A percentile compares a stretch with the other conserved stretches of the same genome.
Conservation (phyloP, 108 stramenopile genomes). For the Seminavis robusta region DNA sequence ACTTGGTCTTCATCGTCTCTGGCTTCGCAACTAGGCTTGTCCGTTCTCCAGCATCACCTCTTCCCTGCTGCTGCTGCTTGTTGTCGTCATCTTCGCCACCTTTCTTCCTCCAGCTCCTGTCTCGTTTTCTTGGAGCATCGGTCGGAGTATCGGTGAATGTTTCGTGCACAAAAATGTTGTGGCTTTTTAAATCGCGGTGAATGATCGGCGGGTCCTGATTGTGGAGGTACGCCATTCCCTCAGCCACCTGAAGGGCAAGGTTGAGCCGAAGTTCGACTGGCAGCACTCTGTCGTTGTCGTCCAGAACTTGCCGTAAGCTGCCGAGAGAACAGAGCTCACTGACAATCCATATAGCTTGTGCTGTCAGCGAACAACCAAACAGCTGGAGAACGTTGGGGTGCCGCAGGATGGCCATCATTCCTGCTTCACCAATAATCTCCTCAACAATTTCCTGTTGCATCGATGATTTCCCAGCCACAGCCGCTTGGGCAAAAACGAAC, state of each 20-base stretch:
- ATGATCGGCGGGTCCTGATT: slow-evolving; percentile 93
- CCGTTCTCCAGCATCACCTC: slow-evolving; percentile 30
- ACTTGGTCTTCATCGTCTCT: slow-evolving; percentile 55
- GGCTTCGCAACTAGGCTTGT: slow-evolving; percentile 4
- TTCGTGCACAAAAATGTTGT: slow-evolving; percentile 96
- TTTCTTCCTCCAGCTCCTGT: too few species aligned
- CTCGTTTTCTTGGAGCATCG: too few species aligned
- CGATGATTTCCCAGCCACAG: slow-evolving; percentile 91
- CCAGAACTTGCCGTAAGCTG: slow-evolving; percentile 90
- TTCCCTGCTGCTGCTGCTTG: slow-evolving; percentile 22
- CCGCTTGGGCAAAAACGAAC: slow-evolving; percentile 98
- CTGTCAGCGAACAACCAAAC: slow-evolving; percentile 94
- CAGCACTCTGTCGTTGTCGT: slow-evolving; percentile 69
- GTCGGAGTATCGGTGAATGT: slow-evolving; percentile 77
- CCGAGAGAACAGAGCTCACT: slow-evolving; percentile 90
- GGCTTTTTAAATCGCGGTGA: slow-evolving; percentile 96
- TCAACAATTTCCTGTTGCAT: slow-evolving; percentile 95
- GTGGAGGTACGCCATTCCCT: slow-evolving; percentile 95
- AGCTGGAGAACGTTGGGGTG: slow-evolving; percentile 96
- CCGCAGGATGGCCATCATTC: slow-evolving; percentile 95
- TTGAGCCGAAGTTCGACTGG: slow-evolving; percentile 50
- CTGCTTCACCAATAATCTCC: slow-evolving; percentile 98
- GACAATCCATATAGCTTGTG: slow-evolving; percentile 97
- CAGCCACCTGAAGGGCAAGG: slow-evolving; percentile 91
- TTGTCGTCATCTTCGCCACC: slow-evolving; percentile 21